Base-by-base conservation (phyloP, 169 alveolate species). In the Cryptosporidium parvum region DNA sequence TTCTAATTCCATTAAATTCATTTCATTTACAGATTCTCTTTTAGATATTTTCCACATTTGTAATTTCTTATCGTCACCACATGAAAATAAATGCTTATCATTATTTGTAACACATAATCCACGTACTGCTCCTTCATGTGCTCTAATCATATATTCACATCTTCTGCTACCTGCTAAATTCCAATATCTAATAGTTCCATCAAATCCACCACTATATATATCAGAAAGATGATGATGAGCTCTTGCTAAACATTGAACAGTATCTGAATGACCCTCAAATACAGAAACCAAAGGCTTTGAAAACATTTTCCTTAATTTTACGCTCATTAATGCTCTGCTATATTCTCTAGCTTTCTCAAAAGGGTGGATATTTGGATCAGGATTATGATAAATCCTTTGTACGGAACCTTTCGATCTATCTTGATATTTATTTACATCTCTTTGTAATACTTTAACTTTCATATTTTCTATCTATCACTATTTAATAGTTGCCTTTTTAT, bases 251-350 rank as follows among this genome's bases (percentile, higher is more conserved):
- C 95, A 86, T 84, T 95, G 94, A 48, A 98, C 97, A 3, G 99
- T 96, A 94, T 98, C 99, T 44, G 98, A 95, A 86, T 98, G 99
- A 16, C 98, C 99, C 72, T 96, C 97, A 80, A 98, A 91, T 18
- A 98, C 97, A 53, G 96, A 94, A 14, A 98, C 92, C 75, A 98
- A 96, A 6, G 99, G 99, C 91, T 98, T 97, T 16, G 99, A 97
- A 94, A 98, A 98, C 91, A 98, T 94, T 91, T 97, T 98, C 85
- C 97, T 98, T 56, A 98, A 92, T 91, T 98, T 98, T n/a, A 98
- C 97, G 29, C 99, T 98, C 86, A 95, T 96, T 56, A 97, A 92
- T 10, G 99, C 99, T 72, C 99, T 93, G 67, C 95, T 92, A 91
- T 97, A 97, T 92, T 98, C 99, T 80, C 99, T 93, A 44, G 97